phyloP scores from a whole-genome alignment of 768 basidiomycete genomes.

The Mycena indigotica region DNA sequence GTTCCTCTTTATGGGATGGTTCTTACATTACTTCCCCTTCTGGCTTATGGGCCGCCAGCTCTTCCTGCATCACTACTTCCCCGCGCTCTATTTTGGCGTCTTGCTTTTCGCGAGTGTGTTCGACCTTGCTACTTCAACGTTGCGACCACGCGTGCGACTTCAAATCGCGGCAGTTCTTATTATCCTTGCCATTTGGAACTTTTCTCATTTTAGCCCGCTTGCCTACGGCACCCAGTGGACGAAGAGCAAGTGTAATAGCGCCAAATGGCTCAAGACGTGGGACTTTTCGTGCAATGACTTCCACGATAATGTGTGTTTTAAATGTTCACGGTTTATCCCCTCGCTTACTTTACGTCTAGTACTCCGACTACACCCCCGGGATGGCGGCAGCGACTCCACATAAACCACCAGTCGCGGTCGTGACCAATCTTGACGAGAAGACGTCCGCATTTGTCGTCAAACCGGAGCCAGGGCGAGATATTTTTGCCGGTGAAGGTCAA shows the following conservation, averaged over 20 bases:
- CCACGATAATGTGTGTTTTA: slow-evolving; percentile 58
- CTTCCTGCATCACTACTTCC: slow-evolving; percentile 98
- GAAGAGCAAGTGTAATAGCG: slow-evolving; percentile 67
- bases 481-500: slow-evolving; percentile 59
- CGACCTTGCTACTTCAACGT: slow-evolving; percentile 78
- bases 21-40: slow-evolving; percentile 94
- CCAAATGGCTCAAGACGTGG: slow-evolving; percentile 92
- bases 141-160: slow-evolving; percentile 75
- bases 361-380: slow-evolving; percentile 51
- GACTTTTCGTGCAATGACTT: slow-evolving; percentile 91
- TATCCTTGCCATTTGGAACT: slow-evolving; percentile 77
- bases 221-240: slow-evolving; percentile 90
- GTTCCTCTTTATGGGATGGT: slow-evolving; percentile 92
- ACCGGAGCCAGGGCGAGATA: slow-evolving; percentile 73
- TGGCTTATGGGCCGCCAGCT: slow-evolving; percentile 96
- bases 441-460: slow-evolving; percentile 49
- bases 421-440: slow-evolving; percentile 47
- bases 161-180: slow-evolving; percentile 79
- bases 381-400: slow-evolving; percentile 40
- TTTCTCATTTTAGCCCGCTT: slow-evolving; percentile 76
- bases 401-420: slow-evolving; percentile 38
- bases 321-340: no score
- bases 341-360: slow-evolving; percentile 45
- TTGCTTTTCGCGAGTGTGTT: slow-evolving; percentile 77
- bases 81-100: slow-evolving; percentile 92